Evolutionary conservation across 2,329 filamentous ascomycete genomes (phyloP).

Genomic region (Zymoseptoria pseudotritici): DNA sequence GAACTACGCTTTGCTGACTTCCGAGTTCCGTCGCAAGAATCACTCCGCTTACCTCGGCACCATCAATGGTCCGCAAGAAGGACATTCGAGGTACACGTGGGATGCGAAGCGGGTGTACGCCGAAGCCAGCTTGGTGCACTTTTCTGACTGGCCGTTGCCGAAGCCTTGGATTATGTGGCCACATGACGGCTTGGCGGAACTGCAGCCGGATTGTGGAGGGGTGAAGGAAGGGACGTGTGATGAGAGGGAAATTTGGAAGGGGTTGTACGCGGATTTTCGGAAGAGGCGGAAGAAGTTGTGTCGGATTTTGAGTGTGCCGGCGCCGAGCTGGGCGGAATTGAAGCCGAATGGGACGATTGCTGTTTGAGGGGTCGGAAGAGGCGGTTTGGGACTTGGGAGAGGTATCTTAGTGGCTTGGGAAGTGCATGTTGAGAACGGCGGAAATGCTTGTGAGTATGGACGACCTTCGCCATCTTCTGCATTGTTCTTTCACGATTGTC

Average conservation of each 20-base stretch:
- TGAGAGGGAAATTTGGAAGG: constrained; percentile 39
- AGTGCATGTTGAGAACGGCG: neutral
- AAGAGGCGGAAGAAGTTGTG: constrained; percentile 36
- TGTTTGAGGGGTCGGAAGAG: neutral
- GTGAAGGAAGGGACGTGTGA: constrained; percentile 17
- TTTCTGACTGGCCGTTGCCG: constrained; percentile 63
- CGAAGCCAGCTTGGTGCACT: constrained; percentile 61
- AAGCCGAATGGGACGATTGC: constrained; percentile 13
- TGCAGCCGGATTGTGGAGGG: constrained; percentile 39
- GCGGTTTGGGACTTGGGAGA: neutral
- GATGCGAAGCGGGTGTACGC: constrained; percentile 49
- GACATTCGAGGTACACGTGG: constrained; percentile 45
- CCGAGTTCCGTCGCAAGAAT: constrained; percentile 53
- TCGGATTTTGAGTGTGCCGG: constrained; percentile 22
- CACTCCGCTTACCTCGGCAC: constrained; percentile 49
- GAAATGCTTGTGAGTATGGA: neutral
- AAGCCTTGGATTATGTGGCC: constrained; percentile 54
- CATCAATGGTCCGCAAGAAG: constrained; percentile 33
- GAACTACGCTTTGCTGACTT: constrained; percentile 53
- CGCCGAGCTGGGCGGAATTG: constrained; percentile 23
- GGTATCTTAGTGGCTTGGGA: neutral
- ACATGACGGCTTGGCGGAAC: constrained; percentile 33
- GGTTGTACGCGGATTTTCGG: constrained; percentile 40
- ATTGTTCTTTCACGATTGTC: neutral
- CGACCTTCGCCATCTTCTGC: neutral